Base-by-base conservation (phyloP, 108 stramenopile species). In the Nannochloropsis salina region DNA sequence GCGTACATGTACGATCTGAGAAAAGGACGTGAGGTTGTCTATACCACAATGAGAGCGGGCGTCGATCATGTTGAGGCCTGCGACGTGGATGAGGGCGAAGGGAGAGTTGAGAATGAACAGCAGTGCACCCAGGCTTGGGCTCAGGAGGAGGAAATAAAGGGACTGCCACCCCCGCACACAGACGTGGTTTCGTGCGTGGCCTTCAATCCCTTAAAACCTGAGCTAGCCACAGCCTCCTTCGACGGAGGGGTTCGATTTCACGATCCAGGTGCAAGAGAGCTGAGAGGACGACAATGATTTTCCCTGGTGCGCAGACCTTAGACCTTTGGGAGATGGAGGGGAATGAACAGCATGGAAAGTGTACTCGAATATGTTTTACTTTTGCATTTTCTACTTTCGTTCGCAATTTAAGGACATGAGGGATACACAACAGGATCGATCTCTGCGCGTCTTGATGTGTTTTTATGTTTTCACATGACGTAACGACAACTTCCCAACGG, bases 131-230 rank as follows among this genome's bases (percentile, higher is more conserved):
- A 1, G 61, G 61, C 61, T 15, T 31, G 31, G 31, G 31, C 31
- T 31, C 31, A 31, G 31, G 31, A 31, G 31, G n/a, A 80, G 20
- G n/a, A 80, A n/a, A 1, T n/a, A n/a, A 80, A n/a, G 15, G 41
- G n/a, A 44, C 18, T 31, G n/a, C 42, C 42, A 31, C 3, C 51
- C 21, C 82, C 80, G 3, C 86, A 86, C 40, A 18, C 42, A 40
- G 83, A 86, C 44, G 86, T 86, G n/a, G 86, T 86, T 2, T 83
- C 45, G 31, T 45, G 82, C 44, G 86, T 86, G 43, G 44, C 45
- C 18, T 86, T 86, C 47, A 42, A 86, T 83, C 86, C 86, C 22
- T 51, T 86, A 21, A 12, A 18, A 9, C 80, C 86, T 11, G 82
- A 86, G 51, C 40, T 86, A 11, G 86, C 83, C 42, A 86, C 82